Percentiles rank a stretch among this genome's conserved stretches.
These are phyloP conservation scores for Pseudisothecium myosuroides DNA, from an alignment of 225 moss, liverwort and hornwort species.

Conservation along the genomic window DNA sequence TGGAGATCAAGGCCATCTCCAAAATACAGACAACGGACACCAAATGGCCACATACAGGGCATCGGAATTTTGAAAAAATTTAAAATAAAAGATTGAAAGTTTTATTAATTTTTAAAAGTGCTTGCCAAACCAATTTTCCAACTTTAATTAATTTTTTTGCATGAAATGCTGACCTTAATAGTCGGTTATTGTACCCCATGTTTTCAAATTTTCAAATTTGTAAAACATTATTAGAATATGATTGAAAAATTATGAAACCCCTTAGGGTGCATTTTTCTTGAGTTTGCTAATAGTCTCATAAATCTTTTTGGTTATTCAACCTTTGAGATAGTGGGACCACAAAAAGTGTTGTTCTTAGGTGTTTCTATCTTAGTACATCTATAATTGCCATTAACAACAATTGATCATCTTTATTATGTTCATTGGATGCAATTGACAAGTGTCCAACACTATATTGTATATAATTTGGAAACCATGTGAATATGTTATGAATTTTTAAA, in stretches of 20 bases:
- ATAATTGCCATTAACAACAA: background rate
- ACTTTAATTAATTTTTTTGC: background rate
- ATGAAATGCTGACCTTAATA: background rate
- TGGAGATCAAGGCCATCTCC: too few species aligned
- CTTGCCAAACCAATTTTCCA: background rate
- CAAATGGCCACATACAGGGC: too few species aligned
- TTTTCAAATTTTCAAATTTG: background rate
- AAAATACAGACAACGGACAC: fast-evolving
- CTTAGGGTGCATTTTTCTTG: background rate
- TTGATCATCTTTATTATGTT: background rate
- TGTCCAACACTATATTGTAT: background rate
- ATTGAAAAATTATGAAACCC: background rate
- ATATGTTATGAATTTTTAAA: background rate
- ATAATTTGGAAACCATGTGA: background rate
- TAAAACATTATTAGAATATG: too few species aligned
- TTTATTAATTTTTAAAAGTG: background rate
- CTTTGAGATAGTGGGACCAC: background rate
- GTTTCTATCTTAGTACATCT: background rate
- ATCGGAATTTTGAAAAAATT: too few species aligned
- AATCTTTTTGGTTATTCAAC: fast-evolving
- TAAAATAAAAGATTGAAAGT: too few species aligned
- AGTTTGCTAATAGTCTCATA: too few species aligned
- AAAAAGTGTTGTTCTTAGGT: background rate
- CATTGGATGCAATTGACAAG: background rate
- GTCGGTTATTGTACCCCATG: fast-evolving